phyloP scores from a whole-genome alignment of 345 rosid species.

The Erysimum cheiranthoides region DNA sequence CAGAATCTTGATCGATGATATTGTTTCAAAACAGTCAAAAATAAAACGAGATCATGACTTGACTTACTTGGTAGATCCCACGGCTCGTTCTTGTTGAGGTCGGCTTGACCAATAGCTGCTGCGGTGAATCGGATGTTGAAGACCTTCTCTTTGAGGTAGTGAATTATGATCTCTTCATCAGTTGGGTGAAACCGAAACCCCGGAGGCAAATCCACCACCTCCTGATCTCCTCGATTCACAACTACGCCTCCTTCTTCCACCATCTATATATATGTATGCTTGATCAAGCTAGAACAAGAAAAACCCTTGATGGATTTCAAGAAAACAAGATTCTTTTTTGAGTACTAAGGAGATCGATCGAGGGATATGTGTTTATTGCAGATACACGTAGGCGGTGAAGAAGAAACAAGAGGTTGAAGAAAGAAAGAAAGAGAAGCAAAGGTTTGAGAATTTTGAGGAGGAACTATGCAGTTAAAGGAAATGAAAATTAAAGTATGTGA shows the following conservation, averaged over 20 bases:
- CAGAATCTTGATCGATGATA: constrained; percentile 28
- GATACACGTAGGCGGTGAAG: constrained; percentile 36
- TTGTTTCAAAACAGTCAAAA: constrained; percentile 17
- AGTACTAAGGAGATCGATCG: neutral
- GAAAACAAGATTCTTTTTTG: neutral
- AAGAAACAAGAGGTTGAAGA: constrained; percentile 41
- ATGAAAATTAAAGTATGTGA: constrained; percentile 48
- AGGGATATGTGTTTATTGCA: constrained; percentile 9
- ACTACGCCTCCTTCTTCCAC: constrained; percentile 60
- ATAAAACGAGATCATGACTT: constrained; percentile 12
- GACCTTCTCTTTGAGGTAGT: constrained; percentile 76
- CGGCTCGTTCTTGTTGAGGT: constrained; percentile 91
- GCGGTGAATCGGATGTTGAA: constrained; percentile 64
- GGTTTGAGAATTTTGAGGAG: constrained; percentile 34
- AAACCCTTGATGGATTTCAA: constrained; percentile 23
- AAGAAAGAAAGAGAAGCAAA: constrained; percentile 43
- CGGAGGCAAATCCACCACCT: constrained; percentile 71
- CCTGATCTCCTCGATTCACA: constrained; percentile 60
- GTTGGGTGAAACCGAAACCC: constrained; percentile 97
- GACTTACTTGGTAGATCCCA: constrained; percentile 92
- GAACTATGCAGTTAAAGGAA: constrained; percentile 56
- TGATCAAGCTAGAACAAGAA: constrained; percentile 6
- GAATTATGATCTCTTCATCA: constrained; percentile 83
- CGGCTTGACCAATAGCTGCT: constrained; percentile 78
- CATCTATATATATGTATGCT: constrained; percentile 26